Evolutionary conservation across 1,284 basidiomycete species (phyloP), one percentile per base, ranked within the genome.

Genomic region (Phlebopus sp.): DNA sequence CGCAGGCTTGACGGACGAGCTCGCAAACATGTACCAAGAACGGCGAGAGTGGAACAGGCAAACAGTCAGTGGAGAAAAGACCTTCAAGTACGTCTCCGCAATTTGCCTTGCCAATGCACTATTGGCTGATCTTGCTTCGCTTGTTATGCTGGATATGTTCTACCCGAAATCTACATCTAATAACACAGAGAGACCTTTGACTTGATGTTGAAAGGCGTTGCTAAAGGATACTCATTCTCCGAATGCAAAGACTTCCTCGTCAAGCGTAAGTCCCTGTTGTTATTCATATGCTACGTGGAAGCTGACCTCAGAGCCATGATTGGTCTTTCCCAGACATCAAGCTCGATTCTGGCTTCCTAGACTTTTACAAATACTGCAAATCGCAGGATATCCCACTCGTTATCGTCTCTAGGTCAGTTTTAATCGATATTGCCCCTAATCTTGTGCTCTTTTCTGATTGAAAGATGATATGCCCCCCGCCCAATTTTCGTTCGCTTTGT

Each of bases 341-440:
- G 46, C 79, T 97, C 37, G 94, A 97, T 66, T 70, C 84, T 1
- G 92, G 92, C 14, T 97, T 97, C 75, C 85, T 84, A 59, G 77
- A 82, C 8, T 97, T 95, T 68, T 86, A 88, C 68, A 67, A 73
- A 23, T 96, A 86, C 81, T 92, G 89, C 70, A 86, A 86, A 62
- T 69, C 68, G 2, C 75, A 82, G 49, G 84, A 84, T 55, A 80
- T 96, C 42, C 92, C 93, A 13, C 78, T 97, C 51, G 86, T 96
- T 53, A 92, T 97, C 62, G 92, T 97, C 39, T 96, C 92, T 4
- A 92, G 89, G 88, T 87, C 57, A 50, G 74, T 8, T 23, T 30
- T 15, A n/a, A n/a, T 34, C 50, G 14, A 10, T 37, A 31, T 9
- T n/a, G 31, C 15, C 37, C 3, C 6, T 37, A 19, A 39, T 25